Conservation (phyloP, 2,329 filamentous ascomycete species). For the Colletotrichum paranaense region DNA sequence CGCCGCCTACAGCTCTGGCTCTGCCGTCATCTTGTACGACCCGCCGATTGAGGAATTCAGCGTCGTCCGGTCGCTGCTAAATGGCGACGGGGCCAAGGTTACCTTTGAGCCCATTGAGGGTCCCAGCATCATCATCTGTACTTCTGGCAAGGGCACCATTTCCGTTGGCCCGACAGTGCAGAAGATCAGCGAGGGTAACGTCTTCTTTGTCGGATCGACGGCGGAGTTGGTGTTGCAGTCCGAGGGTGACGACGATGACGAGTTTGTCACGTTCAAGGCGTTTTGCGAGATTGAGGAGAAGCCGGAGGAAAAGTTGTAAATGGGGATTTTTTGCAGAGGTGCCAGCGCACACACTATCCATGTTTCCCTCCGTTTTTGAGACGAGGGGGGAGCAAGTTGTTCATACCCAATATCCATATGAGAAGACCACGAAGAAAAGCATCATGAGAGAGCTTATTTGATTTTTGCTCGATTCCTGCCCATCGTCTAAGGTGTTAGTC, state of each 20-base stretch:
- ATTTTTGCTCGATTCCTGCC: neutral
- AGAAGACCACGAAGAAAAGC: neutral
- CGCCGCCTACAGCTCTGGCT: slow-evolving; percentile 82
- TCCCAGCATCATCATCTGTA: slow-evolving; percentile 94
- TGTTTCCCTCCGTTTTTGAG: neutral
- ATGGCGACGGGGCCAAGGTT: slow-evolving; percentile 78
- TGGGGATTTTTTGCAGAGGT: neutral
- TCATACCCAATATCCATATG: slow-evolving; percentile 27
- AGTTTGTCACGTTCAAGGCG: slow-evolving; percentile 90
- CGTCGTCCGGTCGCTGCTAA: slow-evolving; percentile 84
- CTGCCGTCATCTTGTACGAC: slow-evolving; percentile 82
- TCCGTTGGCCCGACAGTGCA: slow-evolving; percentile 85
- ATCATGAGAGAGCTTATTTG: slow-evolving; percentile 2
- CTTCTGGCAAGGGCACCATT: slow-evolving; percentile 83
- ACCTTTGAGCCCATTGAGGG: slow-evolving; percentile 90
- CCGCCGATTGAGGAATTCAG: slow-evolving; percentile 97
- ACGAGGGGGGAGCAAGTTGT: neutral
- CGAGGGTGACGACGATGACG: slow-evolving; percentile 67
- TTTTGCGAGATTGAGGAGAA: slow-evolving; percentile 83
- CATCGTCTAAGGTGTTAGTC: neutral
- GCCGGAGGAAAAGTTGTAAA: slow-evolving; percentile 44
- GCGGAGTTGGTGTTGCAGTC: slow-evolving; percentile 86
- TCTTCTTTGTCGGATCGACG: slow-evolving; percentile 88
- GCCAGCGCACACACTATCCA: neutral
- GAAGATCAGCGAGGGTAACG: slow-evolving; percentile 77